A percentile compares a stretch with the other conserved stretches of the same genome.
phyloP scores from a whole-genome alignment of 768 basidiomycete species.

The Porpolomopsis calyptriformis region DNA sequence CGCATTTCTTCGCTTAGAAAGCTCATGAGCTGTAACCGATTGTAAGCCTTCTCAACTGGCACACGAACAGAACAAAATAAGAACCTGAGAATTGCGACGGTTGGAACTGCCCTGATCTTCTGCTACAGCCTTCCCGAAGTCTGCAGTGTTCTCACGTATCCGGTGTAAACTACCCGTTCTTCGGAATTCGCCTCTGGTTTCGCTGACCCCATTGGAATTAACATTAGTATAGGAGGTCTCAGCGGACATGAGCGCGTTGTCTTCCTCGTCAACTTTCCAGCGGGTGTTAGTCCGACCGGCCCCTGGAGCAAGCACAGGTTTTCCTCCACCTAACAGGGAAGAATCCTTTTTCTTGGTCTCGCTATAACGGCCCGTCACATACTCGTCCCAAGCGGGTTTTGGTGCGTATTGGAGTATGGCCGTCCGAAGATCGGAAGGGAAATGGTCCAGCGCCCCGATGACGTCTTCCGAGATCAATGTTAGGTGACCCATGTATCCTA shows the following conservation, averaged over 20 bases:
- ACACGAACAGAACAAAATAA: conserved; percentile 12
- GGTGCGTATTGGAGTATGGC: conserved; percentile 60
- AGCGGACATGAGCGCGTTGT: conserved; percentile 13
- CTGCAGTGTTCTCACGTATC: conserved; percentile 44
- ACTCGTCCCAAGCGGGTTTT: conserved; percentile 77
- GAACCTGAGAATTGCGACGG: conserved; percentile 37
- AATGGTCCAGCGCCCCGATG: conserved; percentile 78
- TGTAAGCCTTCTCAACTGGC: conserved; percentile 3
- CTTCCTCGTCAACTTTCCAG: conserved; percentile 69
- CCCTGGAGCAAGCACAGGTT: conserved; percentile 44
- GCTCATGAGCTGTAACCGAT: conserved; percentile 52
- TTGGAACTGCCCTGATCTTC: conserved; percentile 35
- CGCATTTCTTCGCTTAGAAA: conserved; percentile 71
- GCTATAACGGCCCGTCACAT: conserved; percentile 72
- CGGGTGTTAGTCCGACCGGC: conserved; percentile 22
- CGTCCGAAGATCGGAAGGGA: conserved; percentile 66
- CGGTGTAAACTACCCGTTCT: conserved; percentile 34
- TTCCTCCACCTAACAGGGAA: conserved; percentile 76
- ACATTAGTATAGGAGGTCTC: conserved; percentile 9
- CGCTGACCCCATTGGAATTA: conserved; percentile 10
- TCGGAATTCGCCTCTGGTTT: conserved; percentile 48
- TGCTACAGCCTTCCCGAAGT: conserved; percentile 50
- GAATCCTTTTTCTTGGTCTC: conserved; percentile 81
- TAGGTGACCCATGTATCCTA: conserved; percentile 96
- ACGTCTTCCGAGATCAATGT: conserved; percentile 93